Conservation (phyloP, 495 filamentous ascomycete genomes). For the Aspergillus biplanus region DNA sequence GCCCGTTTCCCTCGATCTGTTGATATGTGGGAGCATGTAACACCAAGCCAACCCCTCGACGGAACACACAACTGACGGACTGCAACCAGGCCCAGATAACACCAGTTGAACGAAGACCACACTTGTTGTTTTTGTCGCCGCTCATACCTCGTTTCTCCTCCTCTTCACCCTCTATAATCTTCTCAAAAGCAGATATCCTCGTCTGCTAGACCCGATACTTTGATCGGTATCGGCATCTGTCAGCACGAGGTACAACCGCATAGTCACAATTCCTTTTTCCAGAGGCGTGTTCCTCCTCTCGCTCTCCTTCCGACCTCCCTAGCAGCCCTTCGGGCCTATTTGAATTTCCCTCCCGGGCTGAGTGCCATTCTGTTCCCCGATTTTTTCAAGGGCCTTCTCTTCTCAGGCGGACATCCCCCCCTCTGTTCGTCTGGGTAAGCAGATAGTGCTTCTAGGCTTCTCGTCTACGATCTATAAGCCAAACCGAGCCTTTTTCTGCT, state of each 20-base stretch:
- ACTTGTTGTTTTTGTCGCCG: neutral
- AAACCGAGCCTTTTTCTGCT: conserved; percentile 32
- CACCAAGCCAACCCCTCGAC: neutral
- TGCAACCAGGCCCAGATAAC: conserved; percentile 84
- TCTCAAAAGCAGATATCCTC: conserved; percentile 67
- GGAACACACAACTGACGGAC: conserved; percentile 8
- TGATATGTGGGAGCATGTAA: neutral
- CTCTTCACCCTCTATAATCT: conserved; percentile 23
- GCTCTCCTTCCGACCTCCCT: conserved; percentile 84
- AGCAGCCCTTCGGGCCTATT: conserved; percentile 60
- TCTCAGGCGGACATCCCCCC: conserved; percentile 77
- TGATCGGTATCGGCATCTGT: conserved; percentile 83
- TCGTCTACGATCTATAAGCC: conserved; percentile 33
- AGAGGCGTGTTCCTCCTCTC: conserved; percentile 77
- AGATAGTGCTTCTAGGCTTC: conserved; percentile 63
- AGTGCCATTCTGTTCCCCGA: conserved; percentile 61
- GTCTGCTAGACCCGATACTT: conserved; percentile 92
- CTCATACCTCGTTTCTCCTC: conserved; percentile 20
- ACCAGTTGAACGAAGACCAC: conserved; percentile 39
- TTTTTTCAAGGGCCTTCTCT: conserved; percentile 85
- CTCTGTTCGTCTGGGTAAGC: conserved; percentile 84
- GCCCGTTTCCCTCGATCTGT: conserved; percentile 15
- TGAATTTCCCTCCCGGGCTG: conserved; percentile 54
- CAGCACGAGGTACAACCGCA: conserved; percentile 66
- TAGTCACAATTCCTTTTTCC: conserved; percentile 84